Evolutionary conservation across 306 rosid species (phyloP).

Genomic region (Rosa rugosa): DNA sequence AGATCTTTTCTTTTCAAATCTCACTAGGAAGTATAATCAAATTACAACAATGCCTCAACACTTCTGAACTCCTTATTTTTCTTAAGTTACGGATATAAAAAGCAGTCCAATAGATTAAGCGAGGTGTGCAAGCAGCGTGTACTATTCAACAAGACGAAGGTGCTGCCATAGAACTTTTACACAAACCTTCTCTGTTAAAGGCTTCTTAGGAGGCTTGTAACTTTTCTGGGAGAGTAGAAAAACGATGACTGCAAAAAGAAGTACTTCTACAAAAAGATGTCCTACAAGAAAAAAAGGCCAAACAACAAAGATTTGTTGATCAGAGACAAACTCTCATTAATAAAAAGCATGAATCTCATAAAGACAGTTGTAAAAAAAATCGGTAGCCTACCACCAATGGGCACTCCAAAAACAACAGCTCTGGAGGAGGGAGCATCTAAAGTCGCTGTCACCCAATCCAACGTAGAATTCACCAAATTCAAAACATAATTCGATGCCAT

Average conservation of each 20-base stretch:
- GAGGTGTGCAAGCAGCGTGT: background rate
- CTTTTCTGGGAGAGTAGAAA: conserved; percentile 91
- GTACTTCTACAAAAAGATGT: conserved; percentile 78
- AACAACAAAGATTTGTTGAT: background rate
- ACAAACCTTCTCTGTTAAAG: conserved; percentile 79
- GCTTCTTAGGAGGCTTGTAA: conserved; percentile 96
- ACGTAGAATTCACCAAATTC: conserved; percentile 48
- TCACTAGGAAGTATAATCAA: background rate
- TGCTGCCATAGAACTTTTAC: background rate
- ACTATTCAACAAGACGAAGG: background rate
- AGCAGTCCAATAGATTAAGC: background rate
- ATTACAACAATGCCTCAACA: background rate
- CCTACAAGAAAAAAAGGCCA: conserved; percentile 50
- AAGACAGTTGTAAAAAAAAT: background rate
- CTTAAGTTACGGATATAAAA: background rate
- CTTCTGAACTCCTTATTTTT: background rate
- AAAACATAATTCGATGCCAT: conserved; percentile 51
- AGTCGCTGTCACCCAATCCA: conserved; percentile 61
- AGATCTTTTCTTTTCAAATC: background rate
- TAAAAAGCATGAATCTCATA: conserved; percentile 5
- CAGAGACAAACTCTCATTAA: background rate
- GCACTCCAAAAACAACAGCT: conserved; percentile 86
- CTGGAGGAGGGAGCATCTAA: conserved; percentile 81
- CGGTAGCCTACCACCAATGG: conserved; percentile 65
- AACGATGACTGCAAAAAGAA: conserved; percentile 78